Conservation (phyloP, 176 grass and related monocot genomes). For the Lolium rigidum region DNA sequence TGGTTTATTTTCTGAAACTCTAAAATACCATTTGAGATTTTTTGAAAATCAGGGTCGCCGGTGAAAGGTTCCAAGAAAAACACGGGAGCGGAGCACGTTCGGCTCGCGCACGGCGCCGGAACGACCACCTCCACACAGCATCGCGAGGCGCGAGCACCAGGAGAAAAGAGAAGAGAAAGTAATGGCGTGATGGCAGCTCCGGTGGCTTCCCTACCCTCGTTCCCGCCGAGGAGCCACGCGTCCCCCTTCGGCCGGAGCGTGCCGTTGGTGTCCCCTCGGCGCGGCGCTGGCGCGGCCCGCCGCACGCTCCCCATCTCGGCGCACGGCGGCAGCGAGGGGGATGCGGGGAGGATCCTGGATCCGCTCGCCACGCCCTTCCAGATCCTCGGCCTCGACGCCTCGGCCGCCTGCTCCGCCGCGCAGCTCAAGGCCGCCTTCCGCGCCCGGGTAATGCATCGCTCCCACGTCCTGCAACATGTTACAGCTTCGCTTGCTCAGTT, state of each 20-base stretch:
- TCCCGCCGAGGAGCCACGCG: not conserved
- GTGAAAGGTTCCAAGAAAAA: no score
- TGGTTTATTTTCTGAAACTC: no score
- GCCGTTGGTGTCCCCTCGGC: not conserved
- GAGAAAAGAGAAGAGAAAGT: not conserved
- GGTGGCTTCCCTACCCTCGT: not conserved
- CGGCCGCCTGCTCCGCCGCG: conserved; percentile 43
- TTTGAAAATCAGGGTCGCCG: no score
- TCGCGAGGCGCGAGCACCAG: not conserved
- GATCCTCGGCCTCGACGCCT: conserved; percentile 58
- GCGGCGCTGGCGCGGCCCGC: not conserved
- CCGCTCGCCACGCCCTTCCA: conserved; percentile 58
- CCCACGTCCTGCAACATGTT: not conserved
- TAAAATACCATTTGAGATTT: no score
- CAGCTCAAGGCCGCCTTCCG: conserved; percentile 69
- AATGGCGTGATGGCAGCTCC: conserved; percentile 28
- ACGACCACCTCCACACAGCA: conserved; percentile 15
- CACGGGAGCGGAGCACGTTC: no score
- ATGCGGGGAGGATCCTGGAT: conserved; percentile 51
- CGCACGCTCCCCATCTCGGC: conserved; percentile 1
- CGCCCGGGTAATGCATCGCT: conserved; percentile 42
- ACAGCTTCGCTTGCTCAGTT: not conserved
- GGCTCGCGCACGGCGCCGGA: conserved; percentile 8
- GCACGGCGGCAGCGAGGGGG: conserved; percentile 18
- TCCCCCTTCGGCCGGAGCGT: not conserved